These are phyloP conservation scores for Geotrichum australiense DNA, from an alignment of 1,139 yeast species.

Conservation along the genomic window DNA sequence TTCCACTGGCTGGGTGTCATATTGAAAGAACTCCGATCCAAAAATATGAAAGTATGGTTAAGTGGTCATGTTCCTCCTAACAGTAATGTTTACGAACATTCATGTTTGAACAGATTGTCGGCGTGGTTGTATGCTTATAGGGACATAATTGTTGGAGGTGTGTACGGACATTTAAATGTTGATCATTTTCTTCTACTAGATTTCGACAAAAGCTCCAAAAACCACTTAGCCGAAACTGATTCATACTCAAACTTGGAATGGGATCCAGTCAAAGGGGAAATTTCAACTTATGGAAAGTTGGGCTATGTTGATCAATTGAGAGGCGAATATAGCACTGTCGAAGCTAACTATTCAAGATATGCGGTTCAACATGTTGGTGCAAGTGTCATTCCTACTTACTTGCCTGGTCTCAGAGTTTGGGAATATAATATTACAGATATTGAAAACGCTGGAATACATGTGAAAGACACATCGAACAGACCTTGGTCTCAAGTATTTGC, in stretches of 20 bases:
- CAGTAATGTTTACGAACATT: conserved; percentile 63
- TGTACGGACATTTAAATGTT: conserved; percentile 83
- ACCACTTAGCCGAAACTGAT: too few relatives aligned
- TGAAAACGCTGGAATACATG: conserved; percentile 8
- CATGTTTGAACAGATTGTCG: conserved; percentile 66
- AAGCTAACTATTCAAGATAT: conserved; percentile 45
- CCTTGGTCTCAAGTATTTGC: conserved; percentile 52
- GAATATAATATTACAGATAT: conserved; percentile 67
- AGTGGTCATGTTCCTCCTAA: conserved; percentile 86
- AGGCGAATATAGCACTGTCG: conserved; percentile 9
- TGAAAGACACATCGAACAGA: conserved; percentile 20
- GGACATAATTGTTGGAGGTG: conserved; percentile 73
- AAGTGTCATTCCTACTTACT: conserved; percentile 78
- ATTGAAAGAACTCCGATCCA: conserved; percentile 61
- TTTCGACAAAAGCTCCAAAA: conserved; percentile 21
- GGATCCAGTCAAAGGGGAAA: conserved; percentile 12
- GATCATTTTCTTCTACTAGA: conserved; percentile 80
- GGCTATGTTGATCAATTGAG: conserved; percentile 20
- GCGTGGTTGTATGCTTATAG: conserved; percentile 76
- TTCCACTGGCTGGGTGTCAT: conserved; percentile 73
- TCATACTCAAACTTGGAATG: conserved; percentile 10
- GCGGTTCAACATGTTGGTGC: conserved; percentile 64
- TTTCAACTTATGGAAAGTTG: conserved; percentile 11
- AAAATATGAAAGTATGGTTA: conserved; percentile 79
- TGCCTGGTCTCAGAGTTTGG: conserved; percentile 78